Evolutionary conservation across 2,329 filamentous ascomycete species (phyloP).

Genomic region (Dothideomycetidae sp.): DNA sequence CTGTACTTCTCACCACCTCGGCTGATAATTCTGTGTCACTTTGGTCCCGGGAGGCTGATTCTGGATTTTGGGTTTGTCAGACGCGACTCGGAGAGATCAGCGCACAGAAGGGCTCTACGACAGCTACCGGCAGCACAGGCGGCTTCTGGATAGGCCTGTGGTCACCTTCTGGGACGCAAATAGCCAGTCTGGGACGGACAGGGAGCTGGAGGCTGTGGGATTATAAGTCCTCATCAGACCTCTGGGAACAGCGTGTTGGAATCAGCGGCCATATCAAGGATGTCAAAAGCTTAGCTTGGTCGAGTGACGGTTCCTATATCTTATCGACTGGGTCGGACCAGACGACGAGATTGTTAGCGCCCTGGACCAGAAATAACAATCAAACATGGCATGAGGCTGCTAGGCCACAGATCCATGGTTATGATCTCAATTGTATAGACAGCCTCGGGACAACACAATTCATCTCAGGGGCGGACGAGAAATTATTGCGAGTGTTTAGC

Average conservation of each 20-base stretch:
- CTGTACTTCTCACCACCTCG: conserved; percentile 63
- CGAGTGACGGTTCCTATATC: conserved; percentile 65
- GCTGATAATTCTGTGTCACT: conserved; percentile 90
- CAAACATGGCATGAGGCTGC: conserved; percentile 89
- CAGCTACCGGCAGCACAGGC: conserved; percentile 86
- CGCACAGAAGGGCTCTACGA: conserved; percentile 86
- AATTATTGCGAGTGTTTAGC: conserved; percentile 89
- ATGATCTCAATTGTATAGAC: conserved; percentile 91
- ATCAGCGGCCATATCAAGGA: conserved; percentile 73
- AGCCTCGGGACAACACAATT: conserved; percentile 60
- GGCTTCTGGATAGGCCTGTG: conserved; percentile 95
- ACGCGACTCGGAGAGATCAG: conserved; percentile 86
- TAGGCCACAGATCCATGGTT: conserved; percentile 91
- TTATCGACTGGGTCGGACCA: conserved; percentile 85
- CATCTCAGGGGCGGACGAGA: conserved; percentile 91
- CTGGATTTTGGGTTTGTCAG: conserved; percentile 81
- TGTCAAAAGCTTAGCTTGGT: conserved; percentile 74
- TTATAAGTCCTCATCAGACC: conserved; percentile 43
- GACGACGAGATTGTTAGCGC: conserved; percentile 73
- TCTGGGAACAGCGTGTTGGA: conserved; percentile 64
- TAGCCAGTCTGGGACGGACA: conserved; percentile 75
- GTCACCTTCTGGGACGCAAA: conserved; percentile 60
- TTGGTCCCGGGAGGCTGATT: conserved; percentile 72
- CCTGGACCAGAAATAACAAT: conserved; percentile 47
- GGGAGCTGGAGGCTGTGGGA: conserved; percentile 88